Percentiles rank a stretch among this genome's conserved stretches.
Conservation (phyloP, 371 early-diverging fungal genomes). For the Lichtheimia corymbifera region DNA sequence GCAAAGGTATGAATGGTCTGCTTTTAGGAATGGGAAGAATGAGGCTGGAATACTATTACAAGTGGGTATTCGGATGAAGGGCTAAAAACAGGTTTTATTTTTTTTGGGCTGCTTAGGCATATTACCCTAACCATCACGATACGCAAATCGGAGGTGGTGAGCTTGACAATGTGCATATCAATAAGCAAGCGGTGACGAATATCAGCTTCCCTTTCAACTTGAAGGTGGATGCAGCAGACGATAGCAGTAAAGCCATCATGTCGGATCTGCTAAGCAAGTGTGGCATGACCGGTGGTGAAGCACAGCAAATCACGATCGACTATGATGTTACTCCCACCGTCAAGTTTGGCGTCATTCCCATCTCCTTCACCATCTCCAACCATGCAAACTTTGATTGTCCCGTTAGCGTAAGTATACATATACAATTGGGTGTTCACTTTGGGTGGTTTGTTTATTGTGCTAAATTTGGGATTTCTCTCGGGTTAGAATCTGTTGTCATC, state of each 20-base stretch:
- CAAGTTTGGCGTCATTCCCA: conserved; percentile 47
- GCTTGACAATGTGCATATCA: conserved; percentile 46
- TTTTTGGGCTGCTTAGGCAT: conserved; percentile 31
- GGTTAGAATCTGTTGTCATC: background rate
- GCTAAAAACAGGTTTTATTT: no score
- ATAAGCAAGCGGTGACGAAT: conserved; percentile 37
- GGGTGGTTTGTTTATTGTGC: background rate
- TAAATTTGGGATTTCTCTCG: background rate
- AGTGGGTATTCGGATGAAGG: no score
- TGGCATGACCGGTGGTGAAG: conserved; percentile 33
- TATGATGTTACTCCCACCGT: conserved; percentile 56
- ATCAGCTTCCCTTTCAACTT: conserved; percentile 52
- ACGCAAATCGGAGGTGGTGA: conserved; percentile 52
- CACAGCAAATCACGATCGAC: conserved; percentile 39
- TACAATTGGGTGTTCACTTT: background rate
- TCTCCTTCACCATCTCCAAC: conserved; percentile 44
- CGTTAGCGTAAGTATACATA: conserved; percentile 22
- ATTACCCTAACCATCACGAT: conserved; percentile 44
- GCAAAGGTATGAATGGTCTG: conserved; percentile 48
- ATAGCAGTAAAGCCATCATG: conserved; percentile 32
- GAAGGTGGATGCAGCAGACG: conserved; percentile 26
- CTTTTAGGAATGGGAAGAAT: background rate
- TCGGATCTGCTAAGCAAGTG: conserved; percentile 47
- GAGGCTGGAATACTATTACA: no score
- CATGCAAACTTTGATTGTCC: conserved; percentile 40